Percentiles rank a stretch among this genome's conserved stretches.
Evolutionary conservation across 2,329 filamentous ascomycete species (phyloP).

Genomic region (Clathrospora elynae): DNA sequence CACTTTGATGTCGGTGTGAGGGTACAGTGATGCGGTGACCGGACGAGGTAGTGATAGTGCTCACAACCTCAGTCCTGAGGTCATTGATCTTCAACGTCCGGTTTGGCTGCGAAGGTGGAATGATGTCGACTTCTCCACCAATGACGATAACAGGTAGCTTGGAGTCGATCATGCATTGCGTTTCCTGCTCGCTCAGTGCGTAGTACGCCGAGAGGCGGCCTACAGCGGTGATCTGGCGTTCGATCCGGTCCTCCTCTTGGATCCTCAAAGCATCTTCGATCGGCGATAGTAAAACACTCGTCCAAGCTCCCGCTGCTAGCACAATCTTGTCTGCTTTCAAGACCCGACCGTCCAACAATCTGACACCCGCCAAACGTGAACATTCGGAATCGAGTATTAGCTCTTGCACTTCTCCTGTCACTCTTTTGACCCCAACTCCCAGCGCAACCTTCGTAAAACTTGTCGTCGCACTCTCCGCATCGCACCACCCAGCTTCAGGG

Average conservation of each 20-base stretch:
- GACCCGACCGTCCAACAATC: constrained; percentile 53
- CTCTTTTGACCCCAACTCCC: constrained; percentile 53
- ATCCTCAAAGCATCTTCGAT: constrained; percentile 52
- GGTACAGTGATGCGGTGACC: constrained; percentile 61
- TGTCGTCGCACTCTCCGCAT: constrained; percentile 55
- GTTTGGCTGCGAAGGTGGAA: constrained; percentile 56
- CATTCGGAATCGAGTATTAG: constrained; percentile 51
- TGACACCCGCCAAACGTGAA: constrained; percentile 51
- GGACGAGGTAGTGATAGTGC: constrained; percentile 55
- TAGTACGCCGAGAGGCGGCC: constrained; percentile 65
- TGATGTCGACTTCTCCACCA: constrained; percentile 54
- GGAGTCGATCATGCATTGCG: constrained; percentile 50
- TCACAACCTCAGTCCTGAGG: constrained; percentile 61
- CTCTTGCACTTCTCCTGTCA: constrained; percentile 52
- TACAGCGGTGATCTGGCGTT: constrained; percentile 62
- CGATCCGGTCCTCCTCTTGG: constrained; percentile 54
- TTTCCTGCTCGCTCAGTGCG: constrained; percentile 57
- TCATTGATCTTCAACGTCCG: constrained; percentile 65
- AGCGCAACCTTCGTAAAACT: constrained; percentile 54
- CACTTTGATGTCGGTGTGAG: constrained; percentile 53
- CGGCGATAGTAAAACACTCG: constrained; percentile 59
- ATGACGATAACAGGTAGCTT: constrained; percentile 61
- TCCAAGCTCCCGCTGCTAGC: constrained; percentile 63
- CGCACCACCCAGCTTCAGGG: constrained; percentile 59
- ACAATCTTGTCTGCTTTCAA: constrained; percentile 60